Evolutionary conservation across 352 stramenopile genomes (phyloP), one percentile per base, ranked within the genome.

Genomic region (Globisporangium rhizosaccharum): DNA sequence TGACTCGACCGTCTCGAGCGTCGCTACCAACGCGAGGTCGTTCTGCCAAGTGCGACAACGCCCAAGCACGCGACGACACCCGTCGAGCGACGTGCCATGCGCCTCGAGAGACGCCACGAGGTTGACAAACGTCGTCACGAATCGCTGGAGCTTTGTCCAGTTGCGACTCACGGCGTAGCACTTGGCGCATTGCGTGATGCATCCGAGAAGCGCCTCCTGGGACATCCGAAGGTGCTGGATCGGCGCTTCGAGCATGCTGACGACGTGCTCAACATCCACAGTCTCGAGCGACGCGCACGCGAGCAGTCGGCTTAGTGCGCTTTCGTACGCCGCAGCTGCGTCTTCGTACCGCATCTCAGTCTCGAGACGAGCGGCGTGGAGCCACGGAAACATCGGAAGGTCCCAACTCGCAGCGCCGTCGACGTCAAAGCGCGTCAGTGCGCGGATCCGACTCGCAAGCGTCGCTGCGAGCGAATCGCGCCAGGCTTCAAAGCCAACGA

Each of bases 271-370:
- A 1, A 52, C 44, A 42, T 37, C 25, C n/a, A 39, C 55, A 3
- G 33, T 10, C 49, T 39, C 17, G 5, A 23, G 17, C 4, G 44
- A 33, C 17, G 28, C 48, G 10, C 17, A 18, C 6, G 53, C 28
- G 30, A 47, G 18, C 15, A 66, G 23, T 18, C 39, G 5, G 15
- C 47, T 63, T 28, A 85, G 45, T 50, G 85, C 36, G 10, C 56
- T 39, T 57, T 80, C 69, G 52, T 85, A 90, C 56, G 70, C 66
- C 36, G 50, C 53, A 11, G 66, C 62, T 28, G 85, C 78, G 37
- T 84, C 80, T 82, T 92, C 82, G 47, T 88, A 89, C 53, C 69
- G 63, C 70, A 87, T 77, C 55, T 82, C 69, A 39, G 82, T 62
- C 50, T 84, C 74, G 26, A 76, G 67, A 25, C 69, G 68, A 37